Conservation (phyloP, 805 yeast species). For the Ogataea nonfermentans region DNA sequence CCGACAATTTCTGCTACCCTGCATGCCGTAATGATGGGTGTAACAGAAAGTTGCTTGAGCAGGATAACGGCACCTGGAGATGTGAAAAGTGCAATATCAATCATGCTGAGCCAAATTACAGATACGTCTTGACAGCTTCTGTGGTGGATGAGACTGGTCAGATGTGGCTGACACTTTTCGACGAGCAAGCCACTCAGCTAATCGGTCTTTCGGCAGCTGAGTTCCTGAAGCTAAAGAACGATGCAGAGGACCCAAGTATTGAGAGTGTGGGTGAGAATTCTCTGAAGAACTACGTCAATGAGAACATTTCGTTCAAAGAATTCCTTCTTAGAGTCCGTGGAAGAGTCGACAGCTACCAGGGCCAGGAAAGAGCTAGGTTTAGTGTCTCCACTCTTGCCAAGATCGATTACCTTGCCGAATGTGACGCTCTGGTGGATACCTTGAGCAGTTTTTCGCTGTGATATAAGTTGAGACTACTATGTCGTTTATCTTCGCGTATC, state of each 20-base stretch:
- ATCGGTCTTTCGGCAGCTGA: constrained; percentile 63
- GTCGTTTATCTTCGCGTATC: constrained; percentile 5
- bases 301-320: constrained; percentile 57
- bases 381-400: constrained; percentile 55
- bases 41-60: constrained; percentile 79
- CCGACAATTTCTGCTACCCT: constrained; percentile 83
- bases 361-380: constrained; percentile 71
- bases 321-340: constrained; percentile 77
- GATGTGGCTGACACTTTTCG: constrained; percentile 83
- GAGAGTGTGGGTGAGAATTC: constrained; percentile 47
- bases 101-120: constrained; percentile 66
- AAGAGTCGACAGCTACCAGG: constrained; percentile 80
- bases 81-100: constrained; percentile 87
- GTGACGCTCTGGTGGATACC: constrained; percentile 51
- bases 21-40: constrained; percentile 80
- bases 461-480: constrained; percentile 4
- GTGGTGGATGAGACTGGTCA: constrained; percentile 82
- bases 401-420: constrained; percentile 58
- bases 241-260: constrained; percentile 36
- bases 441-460: constrained; percentile 37
- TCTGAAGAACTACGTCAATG: constrained; percentile 27
- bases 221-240: constrained; percentile 44
- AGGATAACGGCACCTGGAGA: constrained; percentile 76
- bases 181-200: constrained; percentile 72
- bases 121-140: constrained; percentile 75